Evolutionary conservation across 495 filamentous ascomycete species (phyloP), one percentile per base, ranked within the genome.

Genomic region (Aspergillus biplanus): DNA sequence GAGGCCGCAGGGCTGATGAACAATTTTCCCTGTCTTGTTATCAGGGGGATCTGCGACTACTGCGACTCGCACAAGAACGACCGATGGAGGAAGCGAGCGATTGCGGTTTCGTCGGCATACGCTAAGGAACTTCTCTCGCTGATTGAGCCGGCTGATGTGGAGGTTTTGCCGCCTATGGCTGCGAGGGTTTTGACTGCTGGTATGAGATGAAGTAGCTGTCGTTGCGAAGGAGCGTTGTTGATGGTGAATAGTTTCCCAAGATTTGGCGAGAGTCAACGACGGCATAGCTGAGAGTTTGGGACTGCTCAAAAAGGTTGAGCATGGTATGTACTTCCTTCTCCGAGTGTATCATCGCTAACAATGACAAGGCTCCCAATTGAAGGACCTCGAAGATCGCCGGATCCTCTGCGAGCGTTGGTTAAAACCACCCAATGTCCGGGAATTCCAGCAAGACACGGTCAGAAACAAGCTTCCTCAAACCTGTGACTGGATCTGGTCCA

Each of bases 31-130:
- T 57, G 54, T 7, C 33, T 37, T 16, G 33, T 57, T 44, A 31
- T 57, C 39, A 35, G 54, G 12, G 54, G 54, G n/a, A 57, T 57
- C 34, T 46, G 54, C 35, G 6, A 42, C 18, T 57, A 57, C 35
- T 31, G 12, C 4, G 54, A 57, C 37, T 44, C 54, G 9, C 54
- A 57, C 18, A 57, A 46, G 13, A 44, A 57, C 18, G 54, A 57
- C 44, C 4, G 8, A 57, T 57, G 54, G 54, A 7, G 34, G 15
- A 44, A 13, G n/a, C 35, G 35, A 13, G 54, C 54, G 12, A 31
- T 32, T 44, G 54, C 54, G 15, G 35, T 32, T 5, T 15, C 54
- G 6, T 57, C 35, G 2, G 54, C 34, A 9, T 57, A 57, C 1
- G 54, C 35, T 0, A 57, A 57, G 31, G 54, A 57, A 6, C 54